Percentiles rank a stretch among this genome's conserved stretches.
These are phyloP conservation scores for Eremothecium cymbalariae DNA, from an alignment of 1,139 yeast species.

Conservation along the genomic window DNA sequence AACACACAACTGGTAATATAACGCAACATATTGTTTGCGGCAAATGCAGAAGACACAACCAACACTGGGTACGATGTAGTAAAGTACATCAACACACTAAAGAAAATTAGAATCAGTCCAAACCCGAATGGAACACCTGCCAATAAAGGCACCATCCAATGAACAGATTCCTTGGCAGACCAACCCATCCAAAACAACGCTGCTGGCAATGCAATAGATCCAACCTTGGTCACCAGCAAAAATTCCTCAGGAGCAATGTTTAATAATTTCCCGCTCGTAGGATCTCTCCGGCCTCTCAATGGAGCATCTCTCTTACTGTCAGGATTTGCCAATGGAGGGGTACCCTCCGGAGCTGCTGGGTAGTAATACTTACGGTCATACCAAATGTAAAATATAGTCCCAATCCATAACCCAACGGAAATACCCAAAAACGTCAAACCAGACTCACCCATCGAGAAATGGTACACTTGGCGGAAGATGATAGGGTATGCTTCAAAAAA, in stretches of 20 bases:
- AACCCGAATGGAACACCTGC: constrained; percentile 73
- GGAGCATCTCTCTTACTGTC: constrained; percentile 21
- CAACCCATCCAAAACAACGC: constrained; percentile 78
- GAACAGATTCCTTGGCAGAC: constrained; percentile 55
- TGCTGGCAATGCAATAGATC: constrained; percentile 57
- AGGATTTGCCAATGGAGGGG: constrained; percentile 31
- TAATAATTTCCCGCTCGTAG: constrained; percentile 44
- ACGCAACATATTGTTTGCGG: constrained; percentile 69
- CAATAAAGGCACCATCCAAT: constrained; percentile 74
- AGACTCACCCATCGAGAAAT: constrained; percentile 50
- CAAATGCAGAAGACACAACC: constrained; percentile 66
- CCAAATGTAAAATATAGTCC: constrained; percentile 43
- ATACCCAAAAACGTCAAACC: constrained; percentile 66
- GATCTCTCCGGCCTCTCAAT: constrained; percentile 28
- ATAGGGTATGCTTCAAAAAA: constrained; percentile 74
- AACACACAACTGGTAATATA: constrained; percentile 52
- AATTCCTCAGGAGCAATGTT: constrained; percentile 41
- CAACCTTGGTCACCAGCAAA: constrained; percentile 42
- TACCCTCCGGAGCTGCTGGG: constrained; percentile 56
- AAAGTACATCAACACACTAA: constrained; percentile 62
- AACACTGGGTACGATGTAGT: constrained; percentile 68
- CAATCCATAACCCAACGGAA: constrained; percentile 53
- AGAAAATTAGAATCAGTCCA: constrained; percentile 65
- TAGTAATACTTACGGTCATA: constrained; percentile 44
- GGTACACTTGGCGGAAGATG: constrained; percentile 55